Percentiles rank a stretch among this genome's conserved stretches.
Conservation (phyloP, 345 rosid species). For the Cardamine occulta region DNA sequence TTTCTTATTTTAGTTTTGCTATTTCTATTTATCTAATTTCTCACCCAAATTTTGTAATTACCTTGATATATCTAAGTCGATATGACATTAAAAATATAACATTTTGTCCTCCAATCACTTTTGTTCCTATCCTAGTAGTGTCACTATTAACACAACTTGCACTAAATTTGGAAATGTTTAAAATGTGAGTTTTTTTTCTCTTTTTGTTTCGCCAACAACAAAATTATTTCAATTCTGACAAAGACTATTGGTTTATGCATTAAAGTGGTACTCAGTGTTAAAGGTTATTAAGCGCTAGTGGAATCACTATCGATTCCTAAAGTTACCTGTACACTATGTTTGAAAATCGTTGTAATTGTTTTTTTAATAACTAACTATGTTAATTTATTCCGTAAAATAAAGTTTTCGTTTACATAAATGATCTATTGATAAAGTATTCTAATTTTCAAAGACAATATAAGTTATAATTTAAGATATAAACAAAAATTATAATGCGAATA, state of each 20-base stretch:
- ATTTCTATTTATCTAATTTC: not conserved
- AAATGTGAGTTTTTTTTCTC: not conserved
- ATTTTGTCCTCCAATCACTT: slow-evolving; percentile 26
- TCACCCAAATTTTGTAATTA: not conserved
- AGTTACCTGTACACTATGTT: not conserved
- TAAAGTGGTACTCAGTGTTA: slow-evolving; percentile 15
- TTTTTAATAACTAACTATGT: not conserved
- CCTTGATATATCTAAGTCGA: not conserved
- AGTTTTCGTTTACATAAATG: not conserved
- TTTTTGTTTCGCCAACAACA: not conserved
- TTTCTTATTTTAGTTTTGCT: not conserved
- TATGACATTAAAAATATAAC: not conserved
- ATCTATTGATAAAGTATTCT: not conserved
- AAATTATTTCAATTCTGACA: slow-evolving; percentile 17
- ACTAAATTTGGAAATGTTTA: slow-evolving; percentile 15
- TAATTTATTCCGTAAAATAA: not conserved
- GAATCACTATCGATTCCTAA: slow-evolving; percentile 15
- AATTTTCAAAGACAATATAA: not conserved
- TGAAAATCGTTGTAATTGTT: not conserved
- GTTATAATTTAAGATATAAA: not conserved
- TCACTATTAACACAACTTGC: slow-evolving; percentile 40
- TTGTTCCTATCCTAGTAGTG: slow-evolving; percentile 27
- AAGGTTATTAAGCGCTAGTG: slow-evolving; percentile 4
- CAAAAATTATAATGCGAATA: not conserved
- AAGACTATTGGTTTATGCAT: slow-evolving; percentile 20